Evolutionary conservation across 2,329 filamentous ascomycete species (phyloP), one percentile per base, ranked within the genome.

Genomic region (Annulohypoxylon truncatum): DNA sequence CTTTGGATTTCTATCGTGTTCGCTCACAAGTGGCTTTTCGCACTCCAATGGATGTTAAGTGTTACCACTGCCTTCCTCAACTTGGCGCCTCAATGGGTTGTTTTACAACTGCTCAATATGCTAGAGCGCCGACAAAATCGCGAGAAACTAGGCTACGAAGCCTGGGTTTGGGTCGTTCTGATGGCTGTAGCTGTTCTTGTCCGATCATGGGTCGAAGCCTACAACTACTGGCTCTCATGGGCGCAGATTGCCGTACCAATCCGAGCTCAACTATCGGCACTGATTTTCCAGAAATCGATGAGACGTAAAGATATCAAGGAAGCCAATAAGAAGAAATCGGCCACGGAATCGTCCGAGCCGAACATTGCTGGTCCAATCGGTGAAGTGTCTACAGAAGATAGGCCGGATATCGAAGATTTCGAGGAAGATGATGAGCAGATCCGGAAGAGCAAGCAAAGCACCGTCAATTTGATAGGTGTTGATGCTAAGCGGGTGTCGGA

Each of bases 401-500:
- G 72, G 29, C 75, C 77, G 3, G 77, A 80, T 20, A 72, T 67
- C 22, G 74, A 72, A 9, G 73, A 74, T 0, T 80, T 81, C 1
- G 81, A 62, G 29, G 62, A 82, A 28, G 81, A 84, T n/a, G 70
- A 78, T 74, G 74, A 81, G 73, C 58, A 82, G 24, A 71, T 81
- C 18, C 82, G 71, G 73, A 84, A 78, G 77, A 88, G 69, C 86
- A 90, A 77, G 66, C 92, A 95, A 77, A 89, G 86, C 59, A 91
- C 90, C 3, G 89, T 94, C 60, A 95, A 94, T 75, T 82, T 94
- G 33, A 89, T 94, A 47, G 91, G 90, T n/a, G 89, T 94, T 9
- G 92, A 95, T 76, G 82, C 87, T 6, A 87, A 88, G 67, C 87
- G 91, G 38, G 83, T 95, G 42, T 82, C 90, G 0, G 87, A 92